A percentile compares a stretch with the other conserved stretches of the same genome.
Evolutionary conservation across 2,329 filamentous ascomycete species (phyloP).

Genomic region (Falciphora oryzae): DNA sequence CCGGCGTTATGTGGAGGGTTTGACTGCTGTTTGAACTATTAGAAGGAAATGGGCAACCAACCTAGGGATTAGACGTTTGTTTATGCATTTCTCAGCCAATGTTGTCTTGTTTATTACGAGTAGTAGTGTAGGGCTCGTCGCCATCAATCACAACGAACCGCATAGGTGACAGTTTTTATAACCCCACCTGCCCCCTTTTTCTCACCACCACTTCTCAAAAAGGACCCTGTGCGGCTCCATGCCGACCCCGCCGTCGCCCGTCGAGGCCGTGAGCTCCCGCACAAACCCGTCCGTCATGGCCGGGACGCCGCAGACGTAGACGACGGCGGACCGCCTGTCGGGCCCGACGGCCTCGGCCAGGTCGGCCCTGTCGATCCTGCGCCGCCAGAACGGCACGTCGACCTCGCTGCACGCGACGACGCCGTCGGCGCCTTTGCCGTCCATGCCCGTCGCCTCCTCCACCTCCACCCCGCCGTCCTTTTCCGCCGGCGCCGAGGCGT

Average conservation of each 20-base stretch:
- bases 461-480: not conserved
- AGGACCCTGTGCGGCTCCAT: conserved; percentile 25
- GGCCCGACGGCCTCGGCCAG: conserved; percentile 33
- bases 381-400: conserved; percentile 25
- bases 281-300: conserved; percentile 64
- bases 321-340: conserved; percentile 38
- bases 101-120: not conserved
- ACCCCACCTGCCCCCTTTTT: too few relatives aligned
- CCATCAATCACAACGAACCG: too few relatives aligned
- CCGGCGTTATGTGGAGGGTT: not conserved
- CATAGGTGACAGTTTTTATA: too few relatives aligned
- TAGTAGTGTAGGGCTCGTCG: too few relatives aligned
- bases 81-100: not conserved
- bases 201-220: conserved; percentile 35
- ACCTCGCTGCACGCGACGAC: conserved; percentile 17
- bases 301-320: conserved; percentile 65
- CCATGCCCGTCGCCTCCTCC: conserved; percentile 10
- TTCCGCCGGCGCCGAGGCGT: not conserved
- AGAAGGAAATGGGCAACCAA: not conserved
- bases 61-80: not conserved
- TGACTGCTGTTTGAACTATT: not conserved
- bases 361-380: conserved; percentile 39
- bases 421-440: conserved; percentile 13
- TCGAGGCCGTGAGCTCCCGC: conserved; percentile 31
- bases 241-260: conserved; percentile 15